Conservation (phyloP, 495 filamentous ascomycete genomes). For the Ascobolus immersus region DNA sequence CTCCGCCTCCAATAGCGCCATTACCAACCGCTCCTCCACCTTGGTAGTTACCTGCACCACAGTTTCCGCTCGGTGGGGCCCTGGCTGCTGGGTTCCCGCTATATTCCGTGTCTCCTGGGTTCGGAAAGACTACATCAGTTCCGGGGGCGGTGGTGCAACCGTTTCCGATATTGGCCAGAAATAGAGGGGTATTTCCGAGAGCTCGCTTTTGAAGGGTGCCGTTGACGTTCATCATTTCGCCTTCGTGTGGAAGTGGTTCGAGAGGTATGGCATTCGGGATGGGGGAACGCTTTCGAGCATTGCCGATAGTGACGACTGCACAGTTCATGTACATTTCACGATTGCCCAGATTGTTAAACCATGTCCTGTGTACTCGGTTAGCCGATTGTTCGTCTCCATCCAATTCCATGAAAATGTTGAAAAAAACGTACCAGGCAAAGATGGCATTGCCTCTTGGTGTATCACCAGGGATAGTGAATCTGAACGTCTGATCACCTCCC, state of each 20-base stretch:
- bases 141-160: conserved; percentile 27
- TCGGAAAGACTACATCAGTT: conserved; percentile 28
- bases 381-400: not conserved
- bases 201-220: too few species aligned
- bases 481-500: conserved; percentile 19
- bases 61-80: conserved; percentile 10
- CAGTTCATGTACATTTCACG: conserved; percentile 41
- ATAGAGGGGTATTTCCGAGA: conserved; percentile 31
- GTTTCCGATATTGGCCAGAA: conserved; percentile 34
- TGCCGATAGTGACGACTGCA: conserved; percentile 27
- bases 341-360: conserved; percentile 17
- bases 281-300: conserved; percentile 12
- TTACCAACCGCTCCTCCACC: too few species aligned
- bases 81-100: conserved; percentile 6
- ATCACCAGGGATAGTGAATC: conserved; percentile 24
- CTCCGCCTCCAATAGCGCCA: too few species aligned
- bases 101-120: conserved; percentile 31
- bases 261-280: too few species aligned
- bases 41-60: too few species aligned
- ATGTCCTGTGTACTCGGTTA: not conserved
- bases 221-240: too few species aligned
- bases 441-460: conserved; percentile 27
- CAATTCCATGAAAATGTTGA: not conserved
- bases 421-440: conserved; percentile 30
- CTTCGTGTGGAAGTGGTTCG: conserved; percentile 8